Conservation (phyloP, 495 filamentous ascomycete genomes). For the Aspergillus saccharolyticus region DNA sequence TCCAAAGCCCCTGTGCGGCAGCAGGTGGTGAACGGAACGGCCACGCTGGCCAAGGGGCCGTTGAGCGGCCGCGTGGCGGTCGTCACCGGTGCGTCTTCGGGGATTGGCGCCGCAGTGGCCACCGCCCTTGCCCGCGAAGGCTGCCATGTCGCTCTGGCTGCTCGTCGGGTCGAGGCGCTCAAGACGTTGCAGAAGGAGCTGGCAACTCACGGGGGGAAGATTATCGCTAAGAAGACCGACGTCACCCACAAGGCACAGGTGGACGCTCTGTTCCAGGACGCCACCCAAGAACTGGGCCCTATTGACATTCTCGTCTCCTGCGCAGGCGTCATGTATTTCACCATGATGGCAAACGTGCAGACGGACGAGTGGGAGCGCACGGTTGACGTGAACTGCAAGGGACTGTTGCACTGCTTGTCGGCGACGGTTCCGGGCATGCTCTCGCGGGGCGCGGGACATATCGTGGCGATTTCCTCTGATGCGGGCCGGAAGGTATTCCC, state of each 20-base stretch:
- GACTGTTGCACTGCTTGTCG: conserved; percentile 57
- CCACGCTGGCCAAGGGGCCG: conserved; percentile 35
- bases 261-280: conserved; percentile 47
- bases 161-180: conserved; percentile 56
- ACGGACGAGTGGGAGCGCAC: conserved; percentile 65
- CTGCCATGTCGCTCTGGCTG: conserved; percentile 57
- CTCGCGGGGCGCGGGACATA: conserved; percentile 52
- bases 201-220: conserved; percentile 45
- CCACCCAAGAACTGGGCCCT: conserved; percentile 53
- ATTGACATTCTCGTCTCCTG: conserved; percentile 64
- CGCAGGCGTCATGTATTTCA: conserved; percentile 72
- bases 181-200: conserved; percentile 51
- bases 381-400: conserved; percentile 69
- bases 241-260: conserved; percentile 54
- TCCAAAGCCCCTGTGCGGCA: conserved; percentile 45
- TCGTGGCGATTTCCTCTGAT: conserved; percentile 67
- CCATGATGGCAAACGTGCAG: conserved; percentile 63
- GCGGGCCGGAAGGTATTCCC: conserved; percentile 68
- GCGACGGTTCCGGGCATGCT: conserved; percentile 60
- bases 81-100: conserved; percentile 47
- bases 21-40: conserved; percentile 28
- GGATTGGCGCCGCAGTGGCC: conserved; percentile 48
- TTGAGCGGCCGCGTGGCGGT: conserved; percentile 50
- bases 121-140: conserved; percentile 50
- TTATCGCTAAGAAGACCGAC: conserved; percentile 56